Evolutionary conservation across 2,329 filamentous ascomycete genomes (phyloP), one percentile per base, ranked within the genome.

Genomic region (Verticillium longisporum): DNA sequence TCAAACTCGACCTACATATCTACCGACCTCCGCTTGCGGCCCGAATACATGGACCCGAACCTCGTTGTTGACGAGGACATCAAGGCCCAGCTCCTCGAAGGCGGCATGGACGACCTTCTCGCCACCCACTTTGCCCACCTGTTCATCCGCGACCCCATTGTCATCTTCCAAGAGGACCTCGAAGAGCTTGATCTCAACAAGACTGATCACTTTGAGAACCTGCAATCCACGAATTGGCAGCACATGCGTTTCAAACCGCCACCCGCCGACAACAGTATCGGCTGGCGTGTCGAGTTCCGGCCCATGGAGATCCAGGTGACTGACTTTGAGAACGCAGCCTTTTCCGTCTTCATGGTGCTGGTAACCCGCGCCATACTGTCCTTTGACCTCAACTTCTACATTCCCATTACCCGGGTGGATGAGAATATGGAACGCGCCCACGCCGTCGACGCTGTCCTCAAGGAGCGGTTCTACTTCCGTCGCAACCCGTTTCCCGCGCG

Each of bases 161-260:
- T 99, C 57, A 88, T 99, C 65, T 99, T 99, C 72, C 85, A 87
- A 58, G 95, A 99, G 74, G 95, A 98, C 69, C 82, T 99, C 7
- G 76, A 95, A 70, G 83, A 90, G 68, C 85, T 98, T 10, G 92
- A 98, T 70, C 80, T 97, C 59, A 85, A 82, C 69, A 95, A 96
- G 74, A 91, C 92, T 14, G 93, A 99, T 73, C 95, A 99, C 72
- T 99, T 99, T 68, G 95, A 99, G 73, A 95, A 94, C 71, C 82
- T 99, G 45, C 95, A 99, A 76, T 96, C 91, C 55, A 99, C 95
- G 14, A 99, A 99, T 74, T 99, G 95, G 95, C 95, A 99, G 74
- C 95, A 98, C 78, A 97, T 99, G 89, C 91, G 95, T 36, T 99
- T 99, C 85, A 99, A 99, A 79, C 91, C 91, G 7, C 95, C 95